Evolutionary conservation across 139 green algal genomes (phyloP), one percentile per base, ranked within the genome.

Genomic region (Chara braunii): DNA sequence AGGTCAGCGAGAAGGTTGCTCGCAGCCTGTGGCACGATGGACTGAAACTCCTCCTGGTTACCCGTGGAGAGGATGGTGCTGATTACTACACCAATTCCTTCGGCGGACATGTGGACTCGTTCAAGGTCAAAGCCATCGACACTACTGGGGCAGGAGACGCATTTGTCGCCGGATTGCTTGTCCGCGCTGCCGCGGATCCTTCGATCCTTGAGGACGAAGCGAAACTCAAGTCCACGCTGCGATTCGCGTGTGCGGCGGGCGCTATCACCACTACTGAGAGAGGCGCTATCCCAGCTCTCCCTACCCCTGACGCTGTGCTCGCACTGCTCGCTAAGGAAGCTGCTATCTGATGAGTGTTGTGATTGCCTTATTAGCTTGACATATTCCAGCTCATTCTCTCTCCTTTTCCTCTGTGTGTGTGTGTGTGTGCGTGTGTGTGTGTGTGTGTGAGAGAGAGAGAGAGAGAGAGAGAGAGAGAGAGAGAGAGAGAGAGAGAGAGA

Each of bases 151-250:
- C 65, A 29, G 65, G 65, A 0, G 65, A 74, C 31, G 65, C 65
- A 0, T 74, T 74, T 70, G 65, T 74, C 24, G 65, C 65, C 14
- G 65, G 65, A 3, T 71, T 74, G 35, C 65, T 74, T 12, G 35
- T 7, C 42, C 26, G 59, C 40, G 1, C 68, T 14, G 65, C 65
- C 14, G 22, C 24, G 50, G 60, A 70, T 36, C 48, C 45, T 22
- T 6, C 12, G 7, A 32, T 66, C 8, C 26, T 54, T n/a, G 9
- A 67, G 28, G 57, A 73, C 24, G 56, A 73, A 35, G 56, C 12
- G 0, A 74, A 58, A 34, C 57, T 73, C 12, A 31, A 26, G 43
- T 33, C 66, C 28, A 35, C 64, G 40, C 28, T 73, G 26, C 2
- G 9, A 34, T 73, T 73, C 28, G 64, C 64, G 3, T 70, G 68